A percentile compares a stretch with the other conserved stretches of the same genome.
These are phyloP conservation scores for Solioccasus polychromus DNA, from an alignment of 768 basidiomycete genomes.

Conservation along the genomic window DNA sequence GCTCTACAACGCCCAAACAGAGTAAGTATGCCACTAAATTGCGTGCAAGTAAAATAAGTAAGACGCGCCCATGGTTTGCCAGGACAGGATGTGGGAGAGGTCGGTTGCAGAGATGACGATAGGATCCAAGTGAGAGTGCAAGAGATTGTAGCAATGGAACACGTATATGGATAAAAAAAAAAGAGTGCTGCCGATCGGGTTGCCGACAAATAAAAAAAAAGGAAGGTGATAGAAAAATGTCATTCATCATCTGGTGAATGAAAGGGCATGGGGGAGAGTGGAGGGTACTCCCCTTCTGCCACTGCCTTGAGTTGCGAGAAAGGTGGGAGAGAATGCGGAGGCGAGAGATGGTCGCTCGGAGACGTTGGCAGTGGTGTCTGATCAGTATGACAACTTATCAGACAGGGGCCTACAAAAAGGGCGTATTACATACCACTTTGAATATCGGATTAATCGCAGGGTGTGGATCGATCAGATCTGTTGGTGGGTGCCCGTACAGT, in stretches of 20 bases:
- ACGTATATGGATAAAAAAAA: slow-evolving; percentile 24
- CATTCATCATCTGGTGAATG: slow-evolving; percentile 47
- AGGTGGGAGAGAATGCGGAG: slow-evolving; percentile 61
- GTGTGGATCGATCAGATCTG: slow-evolving; percentile 58
- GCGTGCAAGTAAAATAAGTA: slow-evolving; percentile 31
- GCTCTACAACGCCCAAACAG: slow-evolving; percentile 29
- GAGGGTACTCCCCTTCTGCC: slow-evolving; percentile 71
- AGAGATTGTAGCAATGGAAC: slow-evolving; percentile 31
- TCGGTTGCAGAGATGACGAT: slow-evolving; percentile 15
- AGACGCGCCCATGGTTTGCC: slow-evolving; percentile 11
- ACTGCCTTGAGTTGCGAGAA: slow-evolving; percentile 82
- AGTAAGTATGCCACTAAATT: slow-evolving; percentile 34
- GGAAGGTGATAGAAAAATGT: slow-evolving; percentile 16
- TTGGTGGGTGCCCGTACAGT: slow-evolving; percentile 55
- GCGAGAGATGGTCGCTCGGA: slow-evolving; percentile 35
- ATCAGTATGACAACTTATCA: slow-evolving; percentile 8
- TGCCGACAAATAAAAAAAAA: slow-evolving; percentile 24
- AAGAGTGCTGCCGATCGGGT: slow-evolving; percentile 22
- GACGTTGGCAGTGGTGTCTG: slow-evolving; percentile 56
- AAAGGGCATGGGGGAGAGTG: slow-evolving; percentile 76
- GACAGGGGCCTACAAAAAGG: background rate
- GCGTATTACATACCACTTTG: slow-evolving; percentile 69
- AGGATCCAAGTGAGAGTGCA: slow-evolving; percentile 27
- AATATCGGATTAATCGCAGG: slow-evolving; percentile 83
- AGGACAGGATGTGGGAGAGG: slow-evolving; percentile 12